Conservation (phyloP, 805 yeast species). For the Zygosaccharomyces bailii region DNA sequence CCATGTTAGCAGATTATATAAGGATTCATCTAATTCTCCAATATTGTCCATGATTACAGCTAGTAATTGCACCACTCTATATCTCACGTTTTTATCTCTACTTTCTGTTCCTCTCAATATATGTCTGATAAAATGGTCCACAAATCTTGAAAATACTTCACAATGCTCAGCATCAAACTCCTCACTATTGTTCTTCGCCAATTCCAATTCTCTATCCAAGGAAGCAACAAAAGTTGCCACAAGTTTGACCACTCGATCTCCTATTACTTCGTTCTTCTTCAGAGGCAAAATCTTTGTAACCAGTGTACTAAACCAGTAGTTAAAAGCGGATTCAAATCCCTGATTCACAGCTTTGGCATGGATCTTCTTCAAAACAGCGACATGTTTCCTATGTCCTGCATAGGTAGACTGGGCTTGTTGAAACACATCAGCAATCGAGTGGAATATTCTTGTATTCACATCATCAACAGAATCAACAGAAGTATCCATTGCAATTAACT, state of each 20-base stretch:
- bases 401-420: constrained; percentile 74
- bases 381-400: constrained; percentile 74
- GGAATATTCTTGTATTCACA: constrained; percentile 37
- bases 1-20: constrained; percentile 60
- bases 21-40: constrained; percentile 69
- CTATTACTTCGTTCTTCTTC: constrained; percentile 66
- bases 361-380: constrained; percentile 56
- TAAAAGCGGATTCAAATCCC: constrained; percentile 56
- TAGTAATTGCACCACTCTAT: constrained; percentile 70
- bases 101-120: constrained; percentile 77
- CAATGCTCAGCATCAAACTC: constrained; percentile 39
- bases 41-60: constrained; percentile 68
- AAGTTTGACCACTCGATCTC: constrained; percentile 73
- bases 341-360: constrained; percentile 53
- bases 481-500: neutral
- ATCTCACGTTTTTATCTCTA: constrained; percentile 71
- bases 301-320: constrained; percentile 54
- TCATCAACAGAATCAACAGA: constrained; percentile 27
- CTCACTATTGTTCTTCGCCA: constrained; percentile 25
- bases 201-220: constrained; percentile 34
- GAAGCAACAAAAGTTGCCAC: constrained; percentile 55
- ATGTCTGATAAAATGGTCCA: constrained; percentile 60
- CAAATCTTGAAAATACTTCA: constrained; percentile 48
- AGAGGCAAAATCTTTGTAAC: constrained; percentile 63
- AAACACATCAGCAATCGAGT: constrained; percentile 62